Conservation (phyloP, 2,329 filamentous ascomycete genomes). For the Macrophomina tecta region DNA sequence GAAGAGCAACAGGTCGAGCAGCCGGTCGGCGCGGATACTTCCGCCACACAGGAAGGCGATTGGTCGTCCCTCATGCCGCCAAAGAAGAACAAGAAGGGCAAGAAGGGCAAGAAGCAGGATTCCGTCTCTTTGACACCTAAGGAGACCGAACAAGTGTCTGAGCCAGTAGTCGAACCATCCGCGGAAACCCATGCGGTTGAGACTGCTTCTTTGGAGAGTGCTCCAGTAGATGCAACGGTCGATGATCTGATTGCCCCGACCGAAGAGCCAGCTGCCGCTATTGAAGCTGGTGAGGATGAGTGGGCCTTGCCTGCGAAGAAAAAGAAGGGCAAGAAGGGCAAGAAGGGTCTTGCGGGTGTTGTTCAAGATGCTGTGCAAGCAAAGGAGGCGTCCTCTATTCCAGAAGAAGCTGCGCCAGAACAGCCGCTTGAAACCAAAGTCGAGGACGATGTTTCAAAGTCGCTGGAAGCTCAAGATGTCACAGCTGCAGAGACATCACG, state of each 20-base stretch:
- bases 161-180: slow-evolving; percentile 14
- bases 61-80: background rate
- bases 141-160: background rate
- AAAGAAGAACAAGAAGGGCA: slow-evolving; percentile 28
- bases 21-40: background rate
- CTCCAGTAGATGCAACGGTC: background rate
- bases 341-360: slow-evolving; percentile 22
- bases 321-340: slow-evolving; percentile 31
- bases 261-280: background rate
- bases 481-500: too few species aligned
- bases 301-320: slow-evolving; percentile 28
- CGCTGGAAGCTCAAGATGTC: background rate
- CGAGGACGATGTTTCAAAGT: background rate
- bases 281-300: slow-evolving; percentile 27
- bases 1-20: background rate
- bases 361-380: background rate
- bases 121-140: background rate
- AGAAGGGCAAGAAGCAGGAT: slow-evolving; percentile 25
- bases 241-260: background rate
- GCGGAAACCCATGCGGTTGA: background rate
- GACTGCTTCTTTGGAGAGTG: background rate
- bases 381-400: background rate
- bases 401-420: background rate
- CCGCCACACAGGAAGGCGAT: slow-evolving; percentile 13
- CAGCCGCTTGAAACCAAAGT: background rate